Evolutionary conservation across 2,329 filamentous ascomycete species (phyloP).

Genomic region (Claviceps africana): DNA sequence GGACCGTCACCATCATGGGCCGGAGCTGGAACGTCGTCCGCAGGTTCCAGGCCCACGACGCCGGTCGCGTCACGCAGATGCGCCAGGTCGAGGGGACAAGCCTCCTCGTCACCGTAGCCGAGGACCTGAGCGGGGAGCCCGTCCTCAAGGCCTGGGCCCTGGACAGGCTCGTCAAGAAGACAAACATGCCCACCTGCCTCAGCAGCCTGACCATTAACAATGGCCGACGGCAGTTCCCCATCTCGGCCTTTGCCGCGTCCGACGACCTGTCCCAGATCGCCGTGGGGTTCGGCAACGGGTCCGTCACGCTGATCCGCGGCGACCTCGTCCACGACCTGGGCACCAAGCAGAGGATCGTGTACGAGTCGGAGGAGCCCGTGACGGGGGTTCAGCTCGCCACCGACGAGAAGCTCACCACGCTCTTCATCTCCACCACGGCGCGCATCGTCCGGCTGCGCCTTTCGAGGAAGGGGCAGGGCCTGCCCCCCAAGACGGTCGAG

Average conservation of each 20-base stretch:
- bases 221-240: slow-evolving; percentile 82
- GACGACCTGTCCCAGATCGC: slow-evolving; percentile 86
- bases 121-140: slow-evolving; percentile 78
- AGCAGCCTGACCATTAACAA: slow-evolving; percentile 80
- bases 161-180: slow-evolving; percentile 89
- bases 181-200: slow-evolving; percentile 72
- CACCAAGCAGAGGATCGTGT: slow-evolving; percentile 83
- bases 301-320: slow-evolving; percentile 83
- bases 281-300: slow-evolving; percentile 89
- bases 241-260: slow-evolving; percentile 77
- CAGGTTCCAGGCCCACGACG: slow-evolving; percentile 76
- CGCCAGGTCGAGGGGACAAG: slow-evolving; percentile 81
- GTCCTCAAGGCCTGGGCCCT: slow-evolving; percentile 95
- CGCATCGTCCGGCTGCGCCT: slow-evolving; percentile 78
- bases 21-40: slow-evolving; percentile 75
- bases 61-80: slow-evolving; percentile 74
- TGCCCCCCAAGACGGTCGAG: slow-evolving; percentile 76
- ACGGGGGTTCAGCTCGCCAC: slow-evolving; percentile 72
- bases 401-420: slow-evolving; percentile 50
- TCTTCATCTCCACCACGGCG: slow-evolving; percentile 86
- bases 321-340: slow-evolving; percentile 92
- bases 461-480: slow-evolving; percentile 76
- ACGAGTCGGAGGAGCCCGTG: slow-evolving; percentile 91
- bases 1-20: slow-evolving; percentile 75
- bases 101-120: slow-evolving; percentile 70